These are phyloP conservation scores for Dactylorhiza incarnata DNA, from an alignment of 106 monocot species.

Conservation along the genomic window DNA sequence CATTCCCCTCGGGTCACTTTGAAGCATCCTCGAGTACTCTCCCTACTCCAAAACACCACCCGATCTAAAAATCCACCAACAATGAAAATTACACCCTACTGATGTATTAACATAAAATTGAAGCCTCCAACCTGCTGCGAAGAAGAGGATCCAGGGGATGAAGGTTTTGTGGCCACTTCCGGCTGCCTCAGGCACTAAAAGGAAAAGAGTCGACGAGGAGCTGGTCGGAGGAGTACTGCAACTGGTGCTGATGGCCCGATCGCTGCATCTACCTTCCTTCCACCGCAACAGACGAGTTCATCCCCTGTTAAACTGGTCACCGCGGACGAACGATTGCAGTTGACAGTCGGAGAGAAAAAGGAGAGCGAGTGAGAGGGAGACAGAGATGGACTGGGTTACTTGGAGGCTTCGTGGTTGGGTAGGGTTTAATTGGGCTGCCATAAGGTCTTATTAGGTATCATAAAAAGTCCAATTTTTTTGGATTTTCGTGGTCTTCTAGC, in stretches of 20 bases:
- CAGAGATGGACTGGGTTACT: neutral
- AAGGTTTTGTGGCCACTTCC: constrained; percentile 38
- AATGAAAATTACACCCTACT: neutral
- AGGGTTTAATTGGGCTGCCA: too few relatives aligned
- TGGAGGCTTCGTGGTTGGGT: neutral
- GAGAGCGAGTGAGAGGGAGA: neutral
- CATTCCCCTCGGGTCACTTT: constrained; percentile 54
- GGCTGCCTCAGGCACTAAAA: constrained; percentile 12
- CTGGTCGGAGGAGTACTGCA: constrained; percentile 50
- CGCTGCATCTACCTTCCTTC: constrained; percentile 34
- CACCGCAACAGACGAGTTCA: constrained; percentile 25
- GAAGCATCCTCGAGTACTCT: constrained; percentile 58
- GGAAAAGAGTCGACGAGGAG: constrained; percentile 30
- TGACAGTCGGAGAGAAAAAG: neutral
- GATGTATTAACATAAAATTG: neutral
- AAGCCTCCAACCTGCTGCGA: constrained; percentile 17
- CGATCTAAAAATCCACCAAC: constrained; percentile 5
- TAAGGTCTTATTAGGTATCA: too few relatives aligned
- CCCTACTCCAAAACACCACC: constrained; percentile 22
- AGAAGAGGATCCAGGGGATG: constrained; percentile 7
- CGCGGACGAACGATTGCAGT: neutral
- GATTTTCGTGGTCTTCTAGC: too few relatives aligned
- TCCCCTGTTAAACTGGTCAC: neutral
- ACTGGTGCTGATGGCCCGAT: constrained; percentile 36
- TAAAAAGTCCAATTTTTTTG: too few relatives aligned